Conservation (phyloP, 2,329 filamentous ascomycete species). For the Orbilia javanica region DNA sequence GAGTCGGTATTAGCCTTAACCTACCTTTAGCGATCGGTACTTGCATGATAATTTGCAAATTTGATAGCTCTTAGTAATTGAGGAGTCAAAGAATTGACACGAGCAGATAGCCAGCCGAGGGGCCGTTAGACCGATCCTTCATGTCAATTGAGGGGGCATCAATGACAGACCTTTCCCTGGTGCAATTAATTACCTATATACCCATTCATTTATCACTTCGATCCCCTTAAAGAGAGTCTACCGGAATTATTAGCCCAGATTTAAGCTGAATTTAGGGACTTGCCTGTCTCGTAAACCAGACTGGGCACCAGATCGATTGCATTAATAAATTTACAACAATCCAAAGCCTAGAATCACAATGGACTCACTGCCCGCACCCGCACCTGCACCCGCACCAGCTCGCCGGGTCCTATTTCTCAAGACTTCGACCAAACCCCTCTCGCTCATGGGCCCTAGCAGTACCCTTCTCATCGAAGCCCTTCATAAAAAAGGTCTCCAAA, state of each 20-base stretch:
- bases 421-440: slow-evolving; percentile 14
- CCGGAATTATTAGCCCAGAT: too few relatives aligned
- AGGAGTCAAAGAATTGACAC: background rate
- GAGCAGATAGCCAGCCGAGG: background rate
- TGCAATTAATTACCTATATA: too few relatives aligned
- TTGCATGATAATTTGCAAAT: too few relatives aligned
- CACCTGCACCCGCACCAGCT: background rate
- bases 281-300: too few relatives aligned
- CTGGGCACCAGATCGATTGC: too few relatives aligned
- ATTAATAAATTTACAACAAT: too few relatives aligned
- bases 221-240: too few relatives aligned
- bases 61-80: background rate
- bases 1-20: slow-evolving; percentile 2
- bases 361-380: background rate
- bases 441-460: slow-evolving; percentile 1
- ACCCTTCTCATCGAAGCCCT: slow-evolving; percentile 20
- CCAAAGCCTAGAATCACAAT: background rate
- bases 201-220: too few relatives aligned
- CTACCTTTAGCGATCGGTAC: slow-evolving; percentile 6
- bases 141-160: background rate
- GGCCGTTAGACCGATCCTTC: background rate
- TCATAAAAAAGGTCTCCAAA: background rate
- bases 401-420: slow-evolving; percentile 39
- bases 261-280: too few relatives aligned
- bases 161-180: background rate